Conservation (phyloP, 2,329 filamentous ascomycete genomes). For the Sclerotinia glacialis region DNA sequence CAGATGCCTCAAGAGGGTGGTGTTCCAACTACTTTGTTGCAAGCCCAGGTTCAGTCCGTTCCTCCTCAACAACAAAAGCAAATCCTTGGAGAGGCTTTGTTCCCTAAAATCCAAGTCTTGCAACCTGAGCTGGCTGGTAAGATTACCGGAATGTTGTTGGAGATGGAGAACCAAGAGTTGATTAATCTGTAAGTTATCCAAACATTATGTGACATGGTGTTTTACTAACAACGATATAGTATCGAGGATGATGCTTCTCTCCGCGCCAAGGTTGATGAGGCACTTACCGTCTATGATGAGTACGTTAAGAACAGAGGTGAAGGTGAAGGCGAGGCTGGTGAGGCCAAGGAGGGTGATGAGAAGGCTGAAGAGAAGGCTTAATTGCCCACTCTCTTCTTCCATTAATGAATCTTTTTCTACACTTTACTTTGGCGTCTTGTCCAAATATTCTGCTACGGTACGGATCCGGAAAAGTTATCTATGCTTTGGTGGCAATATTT, state of each 20-base stretch:
- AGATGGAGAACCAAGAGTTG: slow-evolving; percentile 97
- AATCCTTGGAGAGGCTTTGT: slow-evolving; percentile 94
- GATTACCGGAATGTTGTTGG: slow-evolving; percentile 98
- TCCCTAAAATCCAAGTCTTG: slow-evolving; percentile 95
- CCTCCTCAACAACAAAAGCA: slow-evolving; percentile 87
- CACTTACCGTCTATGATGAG: slow-evolving; percentile 95
- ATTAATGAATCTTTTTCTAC: slow-evolving; percentile 29
- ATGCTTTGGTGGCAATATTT: slow-evolving; percentile 31
- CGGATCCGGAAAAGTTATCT: slow-evolving; percentile 39
- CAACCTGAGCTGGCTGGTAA: slow-evolving; percentile 96
- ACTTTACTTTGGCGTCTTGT: slow-evolving; percentile 35
- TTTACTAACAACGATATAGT: slow-evolving; percentile 48
- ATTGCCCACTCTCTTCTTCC: slow-evolving; percentile 38
- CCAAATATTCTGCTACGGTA: slow-evolving; percentile 35
- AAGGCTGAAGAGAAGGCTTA: slow-evolving; percentile 53
- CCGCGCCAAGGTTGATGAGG: slow-evolving; percentile 94
- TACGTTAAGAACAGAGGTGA: slow-evolving; percentile 72
- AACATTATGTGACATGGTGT: neutral
- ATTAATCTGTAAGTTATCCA: slow-evolving; percentile 79
- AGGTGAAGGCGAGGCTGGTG: slow-evolving; percentile 40
- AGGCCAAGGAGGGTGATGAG: slow-evolving; percentile 48
- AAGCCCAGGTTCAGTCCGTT: slow-evolving; percentile 56
- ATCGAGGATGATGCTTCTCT: slow-evolving; percentile 88
- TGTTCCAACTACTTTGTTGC: slow-evolving; percentile 44
- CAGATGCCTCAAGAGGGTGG: slow-evolving; percentile 36